Evolutionary conservation across 2,329 filamentous ascomycete genomes (phyloP), one percentile per base, ranked within the genome.

Genomic region (Cryphonectria naterciae): DNA sequence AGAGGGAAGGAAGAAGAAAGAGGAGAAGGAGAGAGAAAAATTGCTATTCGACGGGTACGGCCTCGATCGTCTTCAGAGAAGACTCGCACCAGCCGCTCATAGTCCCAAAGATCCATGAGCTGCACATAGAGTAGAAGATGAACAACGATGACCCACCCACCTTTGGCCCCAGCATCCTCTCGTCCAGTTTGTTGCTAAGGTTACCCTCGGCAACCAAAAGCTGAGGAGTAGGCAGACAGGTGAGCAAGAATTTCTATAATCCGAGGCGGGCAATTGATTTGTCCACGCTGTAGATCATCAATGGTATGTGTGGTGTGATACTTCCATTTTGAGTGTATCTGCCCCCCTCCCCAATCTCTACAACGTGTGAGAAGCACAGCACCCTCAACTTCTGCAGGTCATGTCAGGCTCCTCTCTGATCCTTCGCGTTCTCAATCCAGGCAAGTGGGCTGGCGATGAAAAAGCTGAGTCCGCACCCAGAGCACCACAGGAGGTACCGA

Each of bases 361-460:
- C 41, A 43, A 11, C 41, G 41, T 17, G 49, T 39, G 11, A 54
- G 49, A 25, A 25, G 22, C 41, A 43, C 41, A 43, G 49, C 49
- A 54, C 54, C 28, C 7, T 15, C 35, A 17, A 32, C 25, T 32
- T 60, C 32, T 39, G 35, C 58, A 61, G 32, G 11, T 39, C 58
- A 35, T 11, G 58, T 61, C 35, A 39, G 19, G 58, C 58, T 39
- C 32, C 32, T 61, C 54, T 61, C 32, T 35, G 4, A 61, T 61
- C 58, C 58, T 61, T 61, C 58, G 58, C 58, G 22, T n/a, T 11
- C 35, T 39, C 35, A 22, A 37, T 39, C 7, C 35, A n/a, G 58
- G 58, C 32, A 61, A 39, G 58, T 61, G 58, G 32, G 56, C 56
- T 60, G 56, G n/a, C 28, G 56, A 60, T 35, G 56, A 39, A 58